Conservation (phyloP, 495 filamentous ascomycete species). For the Neurospora hispaniola region DNA sequence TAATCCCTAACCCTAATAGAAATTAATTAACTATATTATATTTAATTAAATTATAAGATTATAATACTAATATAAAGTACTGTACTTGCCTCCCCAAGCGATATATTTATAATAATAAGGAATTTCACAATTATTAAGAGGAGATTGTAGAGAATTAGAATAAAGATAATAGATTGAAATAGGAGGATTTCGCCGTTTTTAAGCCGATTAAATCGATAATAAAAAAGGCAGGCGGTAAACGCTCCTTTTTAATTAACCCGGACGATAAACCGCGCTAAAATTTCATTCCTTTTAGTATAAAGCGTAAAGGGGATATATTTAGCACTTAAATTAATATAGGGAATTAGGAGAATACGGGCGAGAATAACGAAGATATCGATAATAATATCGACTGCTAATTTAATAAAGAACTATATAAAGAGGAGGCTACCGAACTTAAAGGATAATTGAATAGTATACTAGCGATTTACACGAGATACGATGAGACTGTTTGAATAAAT, state of each 20-base stretch:
- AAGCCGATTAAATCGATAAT: neutral
- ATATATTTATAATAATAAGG: neutral
- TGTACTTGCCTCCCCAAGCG: neutral
- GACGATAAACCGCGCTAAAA: neutral
- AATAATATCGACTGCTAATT: no score
- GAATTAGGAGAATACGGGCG: no score
- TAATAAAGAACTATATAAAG: neutral
- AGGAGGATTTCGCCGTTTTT: neutral
- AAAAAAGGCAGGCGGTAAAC: neutral
- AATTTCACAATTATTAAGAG: neutral
- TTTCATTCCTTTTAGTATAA: neutral
- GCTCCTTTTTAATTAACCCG: neutral
- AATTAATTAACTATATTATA: no score
- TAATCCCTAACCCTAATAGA: no score
- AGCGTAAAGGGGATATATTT: neutral
- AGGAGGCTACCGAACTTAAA: neutral
- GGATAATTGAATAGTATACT: neutral
- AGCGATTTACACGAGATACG: neutral
- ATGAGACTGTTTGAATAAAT: neutral
- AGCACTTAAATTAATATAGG: no score
- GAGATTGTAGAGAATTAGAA: neutral
- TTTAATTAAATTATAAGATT: neutral
- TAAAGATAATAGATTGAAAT: neutral
- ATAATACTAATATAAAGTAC: no score
- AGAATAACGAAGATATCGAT: no score